A percentile compares a stretch with the other conserved stretches of the same genome.
These are phyloP conservation scores for Letharia columbiana DNA, from an alignment of 495 filamentous ascomycete species.

Conservation along the genomic window DNA sequence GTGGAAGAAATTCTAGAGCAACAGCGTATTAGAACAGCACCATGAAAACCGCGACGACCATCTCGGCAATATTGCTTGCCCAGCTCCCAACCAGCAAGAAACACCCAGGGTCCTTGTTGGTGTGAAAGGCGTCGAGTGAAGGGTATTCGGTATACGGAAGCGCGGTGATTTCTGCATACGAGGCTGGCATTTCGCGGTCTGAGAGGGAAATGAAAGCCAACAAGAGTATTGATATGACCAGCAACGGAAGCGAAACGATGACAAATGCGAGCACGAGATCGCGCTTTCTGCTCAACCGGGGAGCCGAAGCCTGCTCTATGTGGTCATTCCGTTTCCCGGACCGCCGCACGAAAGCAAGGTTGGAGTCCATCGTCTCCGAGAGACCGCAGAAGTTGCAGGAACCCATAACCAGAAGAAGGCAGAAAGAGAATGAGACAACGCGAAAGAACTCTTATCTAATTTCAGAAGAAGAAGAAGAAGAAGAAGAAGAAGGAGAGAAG, in stretches of 20 bases:
- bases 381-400: background rate
- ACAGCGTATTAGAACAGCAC: slow-evolving; percentile 17
- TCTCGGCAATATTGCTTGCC: slow-evolving; percentile 18
- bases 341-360: background rate
- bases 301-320: slow-evolving; percentile 1
- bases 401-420: background rate
- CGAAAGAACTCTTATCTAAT: background rate
- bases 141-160: background rate
- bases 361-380: background rate
- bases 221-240: slow-evolving; percentile 12
- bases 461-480: no score
- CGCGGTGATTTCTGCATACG: background rate
- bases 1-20: slow-evolving; percentile 11
- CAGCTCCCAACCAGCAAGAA: slow-evolving; percentile 17
- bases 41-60: slow-evolving; percentile 18
- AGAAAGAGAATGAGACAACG: background rate
- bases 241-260: slow-evolving; percentile 17
- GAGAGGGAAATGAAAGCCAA: slow-evolving; percentile 14
- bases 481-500: no score
- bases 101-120: background rate
- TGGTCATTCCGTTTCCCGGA: background rate
- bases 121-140: slow-evolving; percentile 4
- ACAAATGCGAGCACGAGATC: slow-evolving; percentile 14
- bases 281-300: slow-evolving; percentile 9
- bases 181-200: slow-evolving; percentile 4